A percentile compares a stretch with the other conserved stretches of the same genome.
phyloP scores from a whole-genome alignment of 805 yeast species.

The Hemisphaericaspora nanyangensis region DNA sequence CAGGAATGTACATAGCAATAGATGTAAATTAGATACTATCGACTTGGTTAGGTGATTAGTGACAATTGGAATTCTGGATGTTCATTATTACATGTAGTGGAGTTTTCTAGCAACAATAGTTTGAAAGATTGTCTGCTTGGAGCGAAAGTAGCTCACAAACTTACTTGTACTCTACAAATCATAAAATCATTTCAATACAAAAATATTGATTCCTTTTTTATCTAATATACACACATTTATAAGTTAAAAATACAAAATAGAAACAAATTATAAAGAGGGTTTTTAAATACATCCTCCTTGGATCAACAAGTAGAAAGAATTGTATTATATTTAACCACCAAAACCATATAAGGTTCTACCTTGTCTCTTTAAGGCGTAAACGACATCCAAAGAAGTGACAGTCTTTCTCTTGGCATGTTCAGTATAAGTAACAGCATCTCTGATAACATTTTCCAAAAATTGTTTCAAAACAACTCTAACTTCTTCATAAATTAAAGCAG shows the following conservation, averaged over 20 bases:
- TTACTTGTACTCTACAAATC: too few species aligned
- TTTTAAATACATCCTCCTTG: background rate
- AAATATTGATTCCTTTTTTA: too few species aligned
- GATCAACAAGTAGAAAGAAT: too few species aligned
- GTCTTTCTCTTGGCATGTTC: conserved; percentile 99
- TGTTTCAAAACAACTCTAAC: conserved; percentile 95
- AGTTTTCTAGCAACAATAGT: too few species aligned
- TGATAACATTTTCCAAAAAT: conserved; percentile 94
- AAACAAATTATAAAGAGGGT: background rate
- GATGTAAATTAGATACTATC: too few species aligned
- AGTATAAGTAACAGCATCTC: conserved; percentile 99
- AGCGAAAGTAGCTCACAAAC: too few species aligned
- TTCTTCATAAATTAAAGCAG: conserved; percentile 98
- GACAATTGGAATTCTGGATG: too few species aligned
- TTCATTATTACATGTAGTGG: too few species aligned
- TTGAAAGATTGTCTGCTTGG: too few species aligned
- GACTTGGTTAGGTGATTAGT: too few species aligned
- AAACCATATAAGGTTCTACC: conserved; percentile 99
- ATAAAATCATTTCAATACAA: too few species aligned
- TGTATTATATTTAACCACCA: conserved; percentile 97
- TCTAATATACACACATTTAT: background rate
- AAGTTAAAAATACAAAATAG: conserved; percentile 1
- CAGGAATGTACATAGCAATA: too few species aligned
- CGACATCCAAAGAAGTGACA: conserved; percentile 97
- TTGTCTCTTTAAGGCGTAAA: conserved; percentile 99